Base-by-base conservation (phyloP, 116 monocot species). In the Cymodocea nodosa region DNA sequence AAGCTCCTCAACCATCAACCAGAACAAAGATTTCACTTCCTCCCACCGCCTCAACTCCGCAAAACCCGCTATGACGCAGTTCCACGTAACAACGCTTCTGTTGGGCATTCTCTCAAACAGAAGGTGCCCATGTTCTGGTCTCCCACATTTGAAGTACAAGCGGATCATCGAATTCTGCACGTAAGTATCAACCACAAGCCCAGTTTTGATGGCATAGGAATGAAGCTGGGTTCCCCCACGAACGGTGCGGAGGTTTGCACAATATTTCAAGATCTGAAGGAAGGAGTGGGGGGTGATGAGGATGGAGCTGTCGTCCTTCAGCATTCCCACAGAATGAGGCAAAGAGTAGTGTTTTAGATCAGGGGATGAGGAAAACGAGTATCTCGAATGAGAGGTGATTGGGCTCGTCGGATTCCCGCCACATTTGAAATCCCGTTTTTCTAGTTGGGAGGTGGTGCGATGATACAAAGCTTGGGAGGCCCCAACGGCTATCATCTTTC, bases 71-170 rank as follows among this genome's bases (percentile, higher is more conserved):
- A 81, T 73, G 20, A 78, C 56, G 20, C 78, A 78, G 39, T 78
- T 83, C 78, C 78, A 78, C 16, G 72, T 72, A n/a, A 83, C 78
- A 12, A 70, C 72, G 70, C 40, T 83, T 52, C 70, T 65, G 23
- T 75, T 72, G 50, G 52, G 35, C 75, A 83, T 83, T 75, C 37
- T 75, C 49, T 79, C 70, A 44, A 82, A 78, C 65, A 79, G 2
- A 15, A 69, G 75, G 2, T 50, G 56, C 12, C 59, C 83, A 56
- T 62, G 25, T 0, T 20, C 4, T 6, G 55, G 59, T 20, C 18
- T 20, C 3, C 72, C 71, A 59, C 75, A 82, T 18, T 24, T 48
- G 44, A 78, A 78, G 62, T 82, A 77, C 82, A 74, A 60, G 2
- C 51, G 64, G 24, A 72, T 68, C 40, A 77, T n/a, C 15, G 78